Conservation (phyloP, 306 rosid genomes). For the Echinosophora koreensis region DNA sequence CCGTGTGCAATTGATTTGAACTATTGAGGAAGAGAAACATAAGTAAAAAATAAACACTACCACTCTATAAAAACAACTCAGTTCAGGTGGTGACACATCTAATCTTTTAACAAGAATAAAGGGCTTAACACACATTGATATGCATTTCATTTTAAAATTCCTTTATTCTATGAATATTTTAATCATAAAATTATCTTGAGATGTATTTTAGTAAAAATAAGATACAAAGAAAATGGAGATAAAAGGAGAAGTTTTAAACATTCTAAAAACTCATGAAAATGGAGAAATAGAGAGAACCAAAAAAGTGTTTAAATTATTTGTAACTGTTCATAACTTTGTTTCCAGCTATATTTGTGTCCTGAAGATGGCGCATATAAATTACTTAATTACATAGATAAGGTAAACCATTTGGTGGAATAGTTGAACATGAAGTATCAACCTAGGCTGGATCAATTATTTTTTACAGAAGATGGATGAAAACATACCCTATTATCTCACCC, state of each 20-base stretch:
- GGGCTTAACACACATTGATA: constrained; percentile 3
- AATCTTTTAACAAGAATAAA: constrained; percentile 32
- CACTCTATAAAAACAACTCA: constrained; percentile 25
- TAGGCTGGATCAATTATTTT: constrained; percentile 32
- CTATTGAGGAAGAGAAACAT: constrained; percentile 27
- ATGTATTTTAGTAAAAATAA: constrained; percentile 31
- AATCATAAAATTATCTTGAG: constrained; percentile 14
- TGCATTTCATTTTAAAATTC: constrained; percentile 6
- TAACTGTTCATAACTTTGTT: constrained; percentile 5
- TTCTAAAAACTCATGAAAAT: constrained; percentile 20
- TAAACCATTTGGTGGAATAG: constrained; percentile 39
- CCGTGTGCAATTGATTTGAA: constrained; percentile 5
- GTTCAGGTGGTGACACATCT: constrained; percentile 13
- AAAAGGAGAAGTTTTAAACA: constrained; percentile 22
- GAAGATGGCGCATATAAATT: constrained; percentile 27
- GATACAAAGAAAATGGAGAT: constrained; percentile 33
- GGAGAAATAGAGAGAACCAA: not conserved
- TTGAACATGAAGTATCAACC: constrained; percentile 31
- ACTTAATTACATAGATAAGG: constrained; percentile 10
- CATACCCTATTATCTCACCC: constrained; percentile 39
- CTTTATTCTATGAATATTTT: not conserved
- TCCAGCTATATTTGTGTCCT: constrained; percentile 28
- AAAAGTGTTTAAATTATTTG: constrained; percentile 30
- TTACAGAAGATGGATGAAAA: constrained; percentile 28
- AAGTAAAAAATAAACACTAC: constrained; percentile 17